A percentile compares a stretch with the other conserved stretches of the same genome.
phyloP scores from a whole-genome alignment of 2,329 filamentous ascomycete genomes.

The Apiospora malaysiana region DNA sequence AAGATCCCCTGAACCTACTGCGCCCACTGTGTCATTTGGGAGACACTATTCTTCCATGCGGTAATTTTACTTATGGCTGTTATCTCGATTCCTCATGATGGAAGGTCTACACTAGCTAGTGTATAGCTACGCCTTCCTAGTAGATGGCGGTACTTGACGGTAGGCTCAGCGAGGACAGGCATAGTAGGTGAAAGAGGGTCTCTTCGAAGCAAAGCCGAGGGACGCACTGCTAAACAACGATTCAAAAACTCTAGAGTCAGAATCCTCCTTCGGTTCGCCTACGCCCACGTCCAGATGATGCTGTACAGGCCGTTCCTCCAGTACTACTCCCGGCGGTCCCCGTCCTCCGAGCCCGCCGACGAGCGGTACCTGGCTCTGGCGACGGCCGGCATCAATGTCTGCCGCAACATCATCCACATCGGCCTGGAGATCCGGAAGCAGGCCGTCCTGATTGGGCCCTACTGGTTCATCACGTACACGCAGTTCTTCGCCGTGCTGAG shows the following conservation, averaged over 20 bases:
- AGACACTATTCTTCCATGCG: background rate
- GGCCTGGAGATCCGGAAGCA: slow-evolving; percentile 76
- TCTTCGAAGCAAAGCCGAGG: no score
- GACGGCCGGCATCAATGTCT: slow-evolving; percentile 62
- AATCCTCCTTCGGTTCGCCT: slow-evolving; percentile 74
- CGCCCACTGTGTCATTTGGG: background rate
- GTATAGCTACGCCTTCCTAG: no score
- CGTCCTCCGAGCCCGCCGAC: slow-evolving; percentile 55
- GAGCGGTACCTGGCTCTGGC: slow-evolving; percentile 76
- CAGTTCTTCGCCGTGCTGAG: slow-evolving; percentile 80
- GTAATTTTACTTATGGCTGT: no score
- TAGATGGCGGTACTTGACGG: no score
- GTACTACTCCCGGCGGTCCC: slow-evolving; percentile 69
- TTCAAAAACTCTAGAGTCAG: slow-evolving; percentile 52
- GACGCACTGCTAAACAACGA: background rate
- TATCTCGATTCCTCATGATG: no score
- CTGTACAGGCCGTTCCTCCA: slow-evolving; percentile 81
- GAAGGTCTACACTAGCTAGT: no score
- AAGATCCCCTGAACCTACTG: background rate
- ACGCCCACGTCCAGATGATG: slow-evolving; percentile 79
- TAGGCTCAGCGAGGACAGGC: no score
- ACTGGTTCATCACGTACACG: slow-evolving; percentile 84
- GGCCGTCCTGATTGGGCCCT: slow-evolving; percentile 72
- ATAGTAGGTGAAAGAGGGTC: no score
- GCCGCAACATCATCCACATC: slow-evolving; percentile 76